Conservation (phyloP, 768 basidiomycete species). For the Scleroderma citrinum region DNA sequence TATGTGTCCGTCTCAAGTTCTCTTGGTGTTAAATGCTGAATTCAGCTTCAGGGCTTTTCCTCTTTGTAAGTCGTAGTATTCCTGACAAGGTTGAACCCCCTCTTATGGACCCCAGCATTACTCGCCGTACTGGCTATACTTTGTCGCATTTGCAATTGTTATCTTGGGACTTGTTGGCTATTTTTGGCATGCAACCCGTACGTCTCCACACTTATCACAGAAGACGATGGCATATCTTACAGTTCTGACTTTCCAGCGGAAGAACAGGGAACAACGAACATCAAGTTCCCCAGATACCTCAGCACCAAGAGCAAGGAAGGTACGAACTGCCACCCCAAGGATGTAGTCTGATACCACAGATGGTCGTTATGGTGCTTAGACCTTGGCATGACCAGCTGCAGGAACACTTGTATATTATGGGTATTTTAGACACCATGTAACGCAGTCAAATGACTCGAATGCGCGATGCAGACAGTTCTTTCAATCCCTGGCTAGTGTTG, state of each 20-base stretch:
- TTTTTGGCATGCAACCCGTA: slow-evolving; percentile 75
- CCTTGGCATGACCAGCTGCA: too few relatives aligned
- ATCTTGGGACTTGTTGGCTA: slow-evolving; percentile 66
- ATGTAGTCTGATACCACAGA: neutral
- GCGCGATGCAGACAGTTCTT: too few relatives aligned
- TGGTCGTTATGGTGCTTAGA: too few relatives aligned
- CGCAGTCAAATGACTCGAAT: too few relatives aligned
- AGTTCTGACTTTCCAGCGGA: slow-evolving; percentile 40
- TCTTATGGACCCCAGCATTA: slow-evolving; percentile 45
- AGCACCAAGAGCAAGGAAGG: neutral
- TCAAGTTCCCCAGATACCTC: slow-evolving; percentile 51
- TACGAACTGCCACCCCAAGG: neutral
- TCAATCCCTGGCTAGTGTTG: too few relatives aligned
- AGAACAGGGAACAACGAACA: slow-evolving; percentile 55
- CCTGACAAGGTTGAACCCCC: neutral
- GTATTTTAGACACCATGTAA: too few relatives aligned
- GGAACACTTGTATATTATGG: too few relatives aligned
- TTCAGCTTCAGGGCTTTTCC: slow-evolving; percentile 3
- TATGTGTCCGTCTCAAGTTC: neutral
- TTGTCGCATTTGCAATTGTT: slow-evolving; percentile 63
- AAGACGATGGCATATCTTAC: neutral
- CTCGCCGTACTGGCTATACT: slow-evolving; percentile 80
- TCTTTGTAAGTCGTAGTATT: slow-evolving; percentile 2
- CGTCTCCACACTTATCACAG: slow-evolving; percentile 21
- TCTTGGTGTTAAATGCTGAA: neutral